phyloP scores from a whole-genome alignment of 805 yeast genomes.

The Starmerella bacillaris region DNA sequence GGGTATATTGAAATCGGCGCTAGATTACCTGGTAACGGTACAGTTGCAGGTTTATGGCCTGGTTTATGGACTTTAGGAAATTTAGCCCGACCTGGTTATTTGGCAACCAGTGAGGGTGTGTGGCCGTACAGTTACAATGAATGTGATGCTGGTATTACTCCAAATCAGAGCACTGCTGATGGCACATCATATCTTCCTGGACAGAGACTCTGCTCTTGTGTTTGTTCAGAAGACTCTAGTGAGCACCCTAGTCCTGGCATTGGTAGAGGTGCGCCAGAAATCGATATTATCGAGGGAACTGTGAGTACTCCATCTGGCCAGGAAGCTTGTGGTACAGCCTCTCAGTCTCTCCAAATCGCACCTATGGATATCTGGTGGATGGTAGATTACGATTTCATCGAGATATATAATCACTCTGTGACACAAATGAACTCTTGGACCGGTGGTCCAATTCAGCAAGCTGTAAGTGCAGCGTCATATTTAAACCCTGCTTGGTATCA shows the following conservation, averaged over 20 bases:
- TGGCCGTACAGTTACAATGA: slow-evolving; percentile 85
- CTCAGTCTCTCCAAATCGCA: slow-evolving; percentile 84
- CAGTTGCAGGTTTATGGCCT: slow-evolving; percentile 80
- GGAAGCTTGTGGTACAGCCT: slow-evolving; percentile 30
- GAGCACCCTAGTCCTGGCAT: slow-evolving; percentile 76
- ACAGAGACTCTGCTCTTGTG: slow-evolving; percentile 57
- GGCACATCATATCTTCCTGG: slow-evolving; percentile 81
- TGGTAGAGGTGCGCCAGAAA: slow-evolving; percentile 93
- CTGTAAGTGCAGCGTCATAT: slow-evolving; percentile 66
- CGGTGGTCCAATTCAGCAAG: slow-evolving; percentile 92
- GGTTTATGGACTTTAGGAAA: slow-evolving; percentile 93
- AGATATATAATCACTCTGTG: slow-evolving; percentile 46
- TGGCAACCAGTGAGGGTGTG: slow-evolving; percentile 74
- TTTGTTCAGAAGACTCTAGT: slow-evolving; percentile 45
- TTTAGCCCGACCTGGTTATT: slow-evolving; percentile 77
- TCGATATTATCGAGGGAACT: slow-evolving; percentile 80
- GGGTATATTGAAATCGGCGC: slow-evolving; percentile 66
- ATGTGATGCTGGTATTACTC: slow-evolving; percentile 89
- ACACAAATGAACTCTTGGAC: slow-evolving; percentile 73
- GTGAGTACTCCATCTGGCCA: slow-evolving; percentile 25
- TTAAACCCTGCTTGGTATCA: slow-evolving; percentile 74
- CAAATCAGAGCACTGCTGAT: slow-evolving; percentile 78
- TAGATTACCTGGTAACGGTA: slow-evolving; percentile 60
- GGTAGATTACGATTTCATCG: slow-evolving; percentile 71
- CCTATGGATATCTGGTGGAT: slow-evolving; percentile 89